phyloP scores from a whole-genome alignment of 1,284 basidiomycete species.

The Cronartium quercuum region DNA sequence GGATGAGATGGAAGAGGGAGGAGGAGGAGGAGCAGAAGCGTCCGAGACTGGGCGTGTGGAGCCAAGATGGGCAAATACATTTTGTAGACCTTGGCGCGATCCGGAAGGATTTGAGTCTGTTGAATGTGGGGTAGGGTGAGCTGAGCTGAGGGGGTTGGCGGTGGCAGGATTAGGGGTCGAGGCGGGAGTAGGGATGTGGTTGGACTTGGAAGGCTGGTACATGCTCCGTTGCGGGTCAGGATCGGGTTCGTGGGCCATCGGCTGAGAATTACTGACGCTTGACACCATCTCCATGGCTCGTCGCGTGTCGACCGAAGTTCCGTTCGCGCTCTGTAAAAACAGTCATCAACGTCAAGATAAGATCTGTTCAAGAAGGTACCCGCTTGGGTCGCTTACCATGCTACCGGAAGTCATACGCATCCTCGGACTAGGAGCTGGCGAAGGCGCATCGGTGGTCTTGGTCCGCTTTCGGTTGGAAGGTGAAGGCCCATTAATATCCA shows the following conservation, averaged over 20 bases:
- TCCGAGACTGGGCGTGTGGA: not conserved
- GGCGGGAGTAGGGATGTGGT: not conserved
- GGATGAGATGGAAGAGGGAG: not conserved
- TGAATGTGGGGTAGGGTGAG: not conserved
- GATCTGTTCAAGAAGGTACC: not conserved
- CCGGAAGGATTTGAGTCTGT: not conserved
- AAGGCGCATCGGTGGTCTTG: not conserved
- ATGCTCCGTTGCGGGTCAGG: not conserved
- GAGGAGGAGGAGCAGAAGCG: not conserved
- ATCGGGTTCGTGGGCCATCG: too few species aligned
- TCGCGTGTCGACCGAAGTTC: not conserved
- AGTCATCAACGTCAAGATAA: not conserved
- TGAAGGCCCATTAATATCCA: not conserved
- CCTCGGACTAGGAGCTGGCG: not conserved
- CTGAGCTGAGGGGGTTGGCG: not conserved
- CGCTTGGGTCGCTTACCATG: not conserved
- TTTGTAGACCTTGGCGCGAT: not conserved
- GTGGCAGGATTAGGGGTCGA: not conserved
- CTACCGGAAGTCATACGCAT: not conserved
- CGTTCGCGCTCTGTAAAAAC: not conserved
- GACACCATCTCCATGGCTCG: not conserved
- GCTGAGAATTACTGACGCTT: not conserved
- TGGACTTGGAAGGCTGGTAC: not conserved
- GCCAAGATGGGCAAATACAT: not conserved
- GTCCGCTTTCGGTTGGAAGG: not conserved